Base-by-base conservation (phyloP, 768 basidiomycete species). In the Paxillus ammoniavirescens region DNA sequence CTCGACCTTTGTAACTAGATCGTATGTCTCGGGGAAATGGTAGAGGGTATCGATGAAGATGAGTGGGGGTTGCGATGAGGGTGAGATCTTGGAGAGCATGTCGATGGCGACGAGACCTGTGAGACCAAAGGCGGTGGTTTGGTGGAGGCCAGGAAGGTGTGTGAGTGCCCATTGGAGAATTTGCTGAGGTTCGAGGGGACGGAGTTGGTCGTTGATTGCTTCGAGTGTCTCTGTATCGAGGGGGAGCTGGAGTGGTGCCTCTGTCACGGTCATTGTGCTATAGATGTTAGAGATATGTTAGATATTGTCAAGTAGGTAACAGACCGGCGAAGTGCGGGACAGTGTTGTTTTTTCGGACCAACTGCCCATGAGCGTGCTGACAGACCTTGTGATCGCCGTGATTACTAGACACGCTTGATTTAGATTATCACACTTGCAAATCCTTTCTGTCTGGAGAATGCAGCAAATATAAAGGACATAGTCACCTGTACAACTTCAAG, bases 31-130 rank as follows among this genome's bases (percentile, higher is more conserved):
- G 4, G 77, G 75, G 72, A 99, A 99, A 74, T 98, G 97, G 67
- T 98, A 93, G 13, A 98, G 78, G 0, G 97, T 98, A 74, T 99
- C 95, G 67, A 98, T 73, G 75, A 99, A 98, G 74, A 98, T 93
- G 17, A 98, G 80, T 1, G 94, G 93, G 1, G 91, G 91, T 17
- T 33, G 62, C 0, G 82, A 80, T 15, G 73, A 66, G 26, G 74
- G 55, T 2, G 87, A 86, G 57, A 94, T 75, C 69, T 91, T 90
- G 33, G 91, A 87, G 50, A 98, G 82, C 92, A 99, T 97, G 69
- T 97, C 93, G 56, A 91, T 85, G 17, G 93, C 87, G 51, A 93
- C 93, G 49, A 95, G 84, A 9, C 97, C 96, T 0, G 95, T 98
- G 54, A 98, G 79, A 7, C 97, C 97, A 65, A 99, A 96, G 0